Evolutionary conservation across 1,284 basidiomycete species (phyloP).

Genomic region (Heliocybe sulcata): DNA sequence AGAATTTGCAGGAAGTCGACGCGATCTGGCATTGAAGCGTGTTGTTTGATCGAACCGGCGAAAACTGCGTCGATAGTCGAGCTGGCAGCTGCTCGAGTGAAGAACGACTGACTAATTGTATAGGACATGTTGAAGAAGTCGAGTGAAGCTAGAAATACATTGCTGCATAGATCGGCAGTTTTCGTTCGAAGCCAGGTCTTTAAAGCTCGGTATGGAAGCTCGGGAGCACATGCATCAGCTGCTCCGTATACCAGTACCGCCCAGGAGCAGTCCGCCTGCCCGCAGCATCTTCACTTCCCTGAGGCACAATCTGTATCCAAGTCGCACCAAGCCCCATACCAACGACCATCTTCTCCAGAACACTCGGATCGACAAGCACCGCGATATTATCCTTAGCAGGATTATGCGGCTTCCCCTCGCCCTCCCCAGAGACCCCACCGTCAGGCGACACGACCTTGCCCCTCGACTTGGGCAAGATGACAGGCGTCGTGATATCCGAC

Average conservation of each 20-base stretch:
- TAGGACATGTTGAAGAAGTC: no score
- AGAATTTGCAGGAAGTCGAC: no score
- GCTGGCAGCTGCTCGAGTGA: no score
- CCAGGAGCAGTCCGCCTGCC: conserved; percentile 24
- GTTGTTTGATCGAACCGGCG: no score
- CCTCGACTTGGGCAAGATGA: conserved; percentile 34
- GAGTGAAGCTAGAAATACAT: no score
- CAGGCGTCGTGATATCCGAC: conserved; percentile 27
- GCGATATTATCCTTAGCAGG: conserved; percentile 45
- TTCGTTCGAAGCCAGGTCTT: no score
- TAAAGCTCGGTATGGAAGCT: conserved; percentile 9
- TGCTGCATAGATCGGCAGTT: no score
- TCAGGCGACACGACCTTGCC: conserved; percentile 28
- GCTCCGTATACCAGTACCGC: conserved; percentile 37
- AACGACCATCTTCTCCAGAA: conserved; percentile 32
- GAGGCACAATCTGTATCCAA: conserved; percentile 53
- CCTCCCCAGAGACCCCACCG: conserved; percentile 2
- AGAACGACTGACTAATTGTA: no score
- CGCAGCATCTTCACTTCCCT: conserved; percentile 15
- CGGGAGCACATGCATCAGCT: conserved; percentile 20
- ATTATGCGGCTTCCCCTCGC: conserved; percentile 29
- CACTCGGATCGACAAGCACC: conserved; percentile 41
- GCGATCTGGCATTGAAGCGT: no score
- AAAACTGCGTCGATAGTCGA: no score
- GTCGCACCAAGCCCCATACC: conserved; percentile 53